These are phyloP conservation scores for Malus hybrid DNA, from an alignment of 331 rosid genomes.

Conservation along the genomic window DNA sequence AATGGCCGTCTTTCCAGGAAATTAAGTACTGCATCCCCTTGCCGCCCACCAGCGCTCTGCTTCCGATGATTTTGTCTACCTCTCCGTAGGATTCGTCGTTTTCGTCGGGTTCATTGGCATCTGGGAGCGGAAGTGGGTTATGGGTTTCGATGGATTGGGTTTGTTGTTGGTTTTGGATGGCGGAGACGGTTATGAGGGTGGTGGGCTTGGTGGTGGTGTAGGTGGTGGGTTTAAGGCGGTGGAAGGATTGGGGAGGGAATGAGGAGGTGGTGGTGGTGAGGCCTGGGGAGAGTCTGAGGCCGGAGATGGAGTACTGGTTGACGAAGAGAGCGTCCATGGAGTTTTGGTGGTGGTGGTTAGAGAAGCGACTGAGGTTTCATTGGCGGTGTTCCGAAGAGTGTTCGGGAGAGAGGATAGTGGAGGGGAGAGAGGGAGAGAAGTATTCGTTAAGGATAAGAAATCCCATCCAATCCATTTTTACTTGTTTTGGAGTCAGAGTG, in stretches of 20 bases:
- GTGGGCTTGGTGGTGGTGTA: not conserved
- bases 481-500: not conserved
- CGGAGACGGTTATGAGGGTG: not conserved
- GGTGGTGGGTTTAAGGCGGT: slow-evolving; percentile 21
- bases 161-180: not conserved
- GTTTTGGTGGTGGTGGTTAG: not conserved
- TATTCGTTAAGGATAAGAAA: slow-evolving; percentile 26
- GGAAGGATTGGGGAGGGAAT: slow-evolving; percentile 14
- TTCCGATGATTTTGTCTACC: slow-evolving; percentile 72
- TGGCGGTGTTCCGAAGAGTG: not conserved
- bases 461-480: slow-evolving; percentile 17
- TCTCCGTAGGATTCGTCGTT: slow-evolving; percentile 73
- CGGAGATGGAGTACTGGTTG: slow-evolving; percentile 44
- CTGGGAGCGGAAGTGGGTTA: not conserved
- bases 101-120: not conserved
- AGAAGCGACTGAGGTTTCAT: not conserved
- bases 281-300: slow-evolving; percentile 38
- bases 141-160: not conserved
- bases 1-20: slow-evolving; percentile 84
- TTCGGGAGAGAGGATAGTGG: not conserved
- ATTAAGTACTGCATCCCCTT: slow-evolving; percentile 75
- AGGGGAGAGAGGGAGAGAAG: not conserved
- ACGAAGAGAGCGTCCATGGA: slow-evolving; percentile 67
- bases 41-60: slow-evolving; percentile 43
- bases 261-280: slow-evolving; percentile 17